Percentiles rank a stretch among this genome's conserved stretches.
Conservation (phyloP, 2,329 filamentous ascomycete species). For the Neopestalotiopsis clavispora region DNA sequence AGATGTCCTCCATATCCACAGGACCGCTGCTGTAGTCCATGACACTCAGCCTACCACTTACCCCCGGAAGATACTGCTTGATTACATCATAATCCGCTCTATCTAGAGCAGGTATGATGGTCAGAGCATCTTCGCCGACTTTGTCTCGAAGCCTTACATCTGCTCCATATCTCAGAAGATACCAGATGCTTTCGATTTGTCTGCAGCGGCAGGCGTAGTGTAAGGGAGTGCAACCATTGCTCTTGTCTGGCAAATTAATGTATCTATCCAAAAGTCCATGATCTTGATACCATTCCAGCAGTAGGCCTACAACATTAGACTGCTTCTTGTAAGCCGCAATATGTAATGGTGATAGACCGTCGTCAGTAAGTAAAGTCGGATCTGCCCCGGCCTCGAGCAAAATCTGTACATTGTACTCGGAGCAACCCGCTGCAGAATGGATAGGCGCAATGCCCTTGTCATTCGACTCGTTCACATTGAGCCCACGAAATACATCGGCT, state of each 20-base stretch:
- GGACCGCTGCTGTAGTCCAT: no score
- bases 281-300: no score
- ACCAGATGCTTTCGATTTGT: not conserved
- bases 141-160: no score
- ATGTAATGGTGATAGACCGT: slow-evolving; percentile 3
- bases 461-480: not conserved
- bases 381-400: not conserved
- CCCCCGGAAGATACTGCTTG: no score
- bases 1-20: no score
- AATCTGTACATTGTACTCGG: not conserved
- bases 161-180: not conserved
- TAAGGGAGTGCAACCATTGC: not conserved
- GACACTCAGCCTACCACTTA: no score
- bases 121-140: no score
- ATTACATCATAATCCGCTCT: no score
- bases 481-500: not conserved
- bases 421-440: not conserved
- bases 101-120: no score
- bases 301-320: no score
- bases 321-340: not conserved
- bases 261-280: no score
- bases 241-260: no score
- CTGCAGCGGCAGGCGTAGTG: slow-evolving; percentile 8
- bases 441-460: not conserved
- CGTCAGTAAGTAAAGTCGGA: not conserved